These are phyloP conservation scores for Mycena olivaceomarginata DNA, from an alignment of 768 basidiomycete species.

Conservation along the genomic window DNA sequence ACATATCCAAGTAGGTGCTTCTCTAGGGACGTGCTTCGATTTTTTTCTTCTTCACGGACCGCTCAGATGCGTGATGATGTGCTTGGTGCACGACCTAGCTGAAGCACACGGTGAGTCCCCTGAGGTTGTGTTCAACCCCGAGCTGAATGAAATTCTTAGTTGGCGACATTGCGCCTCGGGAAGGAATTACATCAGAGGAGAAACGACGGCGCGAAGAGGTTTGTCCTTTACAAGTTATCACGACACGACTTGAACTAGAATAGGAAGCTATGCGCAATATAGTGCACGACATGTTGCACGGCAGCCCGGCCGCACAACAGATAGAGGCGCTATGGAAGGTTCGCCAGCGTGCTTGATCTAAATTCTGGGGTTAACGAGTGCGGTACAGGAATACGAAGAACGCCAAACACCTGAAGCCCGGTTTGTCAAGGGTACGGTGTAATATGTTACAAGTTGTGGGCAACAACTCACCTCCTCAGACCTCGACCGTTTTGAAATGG, in stretches of 20 bases:
- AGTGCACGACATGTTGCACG: slow-evolving; percentile 91
- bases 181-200: slow-evolving; percentile 88
- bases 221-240: not conserved
- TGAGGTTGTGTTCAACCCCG: not conserved
- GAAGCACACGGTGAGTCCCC: slow-evolving; percentile 87
- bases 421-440: slow-evolving; percentile 87
- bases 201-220: slow-evolving; percentile 88
- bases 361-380: not conserved
- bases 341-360: too few relatives aligned
- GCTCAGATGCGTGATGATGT: slow-evolving; percentile 90
- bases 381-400: slow-evolving; percentile 87
- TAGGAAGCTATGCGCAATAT: slow-evolving; percentile 95
- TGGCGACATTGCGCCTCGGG: slow-evolving; percentile 94
- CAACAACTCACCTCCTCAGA: slow-evolving; percentile 63
- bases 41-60: not conserved
- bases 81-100: slow-evolving; percentile 94
- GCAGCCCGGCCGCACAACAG: slow-evolving; percentile 78
- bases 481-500: slow-evolving; percentile 93
- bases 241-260: slow-evolving; percentile 12
- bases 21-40: too few relatives aligned
- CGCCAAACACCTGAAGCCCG: slow-evolving; percentile 82
- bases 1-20: slow-evolving; percentile 78
- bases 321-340: slow-evolving; percentile 85
- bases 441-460: not conserved
- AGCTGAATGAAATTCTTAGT: slow-evolving; percentile 66